Evolutionary conservation across 345 rosid genomes (phyloP).

Genomic region (Ailanthus altissimus): DNA sequence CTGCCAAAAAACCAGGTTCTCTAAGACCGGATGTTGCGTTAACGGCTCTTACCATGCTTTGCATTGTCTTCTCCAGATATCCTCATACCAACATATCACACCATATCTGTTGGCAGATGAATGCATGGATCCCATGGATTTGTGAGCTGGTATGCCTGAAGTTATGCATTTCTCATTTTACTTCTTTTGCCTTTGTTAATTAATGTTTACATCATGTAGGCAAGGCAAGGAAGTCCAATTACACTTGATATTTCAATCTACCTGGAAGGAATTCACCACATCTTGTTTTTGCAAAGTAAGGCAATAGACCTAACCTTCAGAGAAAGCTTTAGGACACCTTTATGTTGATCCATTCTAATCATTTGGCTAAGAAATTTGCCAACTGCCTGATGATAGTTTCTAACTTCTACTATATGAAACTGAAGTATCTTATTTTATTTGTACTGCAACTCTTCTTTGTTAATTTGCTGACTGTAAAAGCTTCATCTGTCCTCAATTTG

Average conservation of each 20-base stretch:
- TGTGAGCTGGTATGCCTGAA: slow-evolving; percentile 55
- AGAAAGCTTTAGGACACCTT: slow-evolving; percentile 1
- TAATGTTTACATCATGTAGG: slow-evolving; percentile 49
- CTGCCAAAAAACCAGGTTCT: slow-evolving; percentile 41
- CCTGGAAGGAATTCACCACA: slow-evolving; percentile 74
- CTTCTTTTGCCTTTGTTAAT: slow-evolving; percentile 16
- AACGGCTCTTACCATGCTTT: slow-evolving; percentile 81
- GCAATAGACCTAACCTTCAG: slow-evolving; percentile 15
- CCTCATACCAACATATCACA: slow-evolving; percentile 54
- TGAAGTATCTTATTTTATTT: slow-evolving; percentile 1
- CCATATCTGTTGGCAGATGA: slow-evolving; percentile 59
- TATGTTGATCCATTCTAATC: slow-evolving; percentile 9
- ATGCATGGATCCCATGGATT: slow-evolving; percentile 81
- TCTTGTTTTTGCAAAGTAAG: slow-evolving; percentile 71
- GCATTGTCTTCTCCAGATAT: slow-evolving; percentile 63
- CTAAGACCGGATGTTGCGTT: slow-evolving; percentile 56
- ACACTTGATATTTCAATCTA: slow-evolving; percentile 54
- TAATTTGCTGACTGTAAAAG: slow-evolving; percentile 6
- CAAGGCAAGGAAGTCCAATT: slow-evolving; percentile 41
- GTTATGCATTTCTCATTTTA: slow-evolving; percentile 14
- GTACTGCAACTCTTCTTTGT: background rate
- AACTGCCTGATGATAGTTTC: background rate
- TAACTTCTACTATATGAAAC: slow-evolving; percentile 12
- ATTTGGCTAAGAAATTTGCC: slow-evolving; percentile 1
- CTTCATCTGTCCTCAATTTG: background rate